Conservation (phyloP, 1,139 yeast species). For the Wickerhamomyces sp. region DNA sequence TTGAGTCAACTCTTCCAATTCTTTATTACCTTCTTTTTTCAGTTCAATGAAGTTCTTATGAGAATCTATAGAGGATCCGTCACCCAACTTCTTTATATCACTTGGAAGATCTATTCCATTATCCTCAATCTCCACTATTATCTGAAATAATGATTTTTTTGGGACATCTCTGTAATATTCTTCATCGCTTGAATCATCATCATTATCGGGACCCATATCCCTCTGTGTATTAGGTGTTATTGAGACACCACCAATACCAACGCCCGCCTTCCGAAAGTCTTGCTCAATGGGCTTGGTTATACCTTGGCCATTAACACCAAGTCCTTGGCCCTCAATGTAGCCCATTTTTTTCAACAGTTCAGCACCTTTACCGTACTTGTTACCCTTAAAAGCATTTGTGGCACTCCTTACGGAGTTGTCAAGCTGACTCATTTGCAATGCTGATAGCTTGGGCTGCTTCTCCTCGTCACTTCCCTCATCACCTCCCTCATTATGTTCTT, state of each 20-base stretch:
- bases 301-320: conserved; percentile 70
- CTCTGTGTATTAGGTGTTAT: conserved; percentile 27
- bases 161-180: conserved; percentile 23
- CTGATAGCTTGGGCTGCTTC: conserved; percentile 4
- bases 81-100: conserved; percentile 14
- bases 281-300: conserved; percentile 77
- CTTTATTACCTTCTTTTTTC: conserved; percentile 14
- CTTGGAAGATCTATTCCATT: conserved; percentile 35
- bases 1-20: conserved; percentile 19
- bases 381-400: conserved; percentile 18
- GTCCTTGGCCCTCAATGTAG: conserved; percentile 74
- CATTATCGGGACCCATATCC: conserved; percentile 12
- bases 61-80: conserved; percentile 7
- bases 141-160: conserved; percentile 28
- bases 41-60: conserved; percentile 14
- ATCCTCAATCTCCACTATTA: conserved; percentile 35
- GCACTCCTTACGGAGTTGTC: conserved; percentile 3
- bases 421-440: conserved; percentile 11
- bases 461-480: conserved; percentile 2
- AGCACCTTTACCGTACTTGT: conserved; percentile 82
- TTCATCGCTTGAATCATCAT: conserved; percentile 18
- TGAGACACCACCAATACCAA: conserved; percentile 66
- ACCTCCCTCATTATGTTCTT: not conserved
- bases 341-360: conserved; percentile 81
- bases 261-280: conserved; percentile 56